A percentile compares a stretch with the other conserved stretches of the same genome.
phyloP scores from a whole-genome alignment of 108 stramenopile genomes.

The Epipyxis sp. region DNA sequence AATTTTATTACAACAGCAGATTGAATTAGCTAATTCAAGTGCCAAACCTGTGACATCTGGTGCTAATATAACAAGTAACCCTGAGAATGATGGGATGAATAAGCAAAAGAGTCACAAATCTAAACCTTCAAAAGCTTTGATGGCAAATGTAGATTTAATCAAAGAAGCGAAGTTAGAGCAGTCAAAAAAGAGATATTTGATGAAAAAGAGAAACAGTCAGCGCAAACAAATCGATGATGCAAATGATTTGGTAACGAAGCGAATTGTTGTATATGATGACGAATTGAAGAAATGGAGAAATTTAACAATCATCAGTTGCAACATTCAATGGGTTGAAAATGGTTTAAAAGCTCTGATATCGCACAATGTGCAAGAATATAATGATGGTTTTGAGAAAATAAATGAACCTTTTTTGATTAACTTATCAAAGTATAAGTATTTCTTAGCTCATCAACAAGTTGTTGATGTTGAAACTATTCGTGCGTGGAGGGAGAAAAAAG shows the following conservation, averaged over 20 bases:
- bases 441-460: neutral
- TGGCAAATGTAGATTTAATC: neutral
- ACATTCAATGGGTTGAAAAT: neutral
- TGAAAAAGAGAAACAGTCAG: neutral
- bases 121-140: neutral
- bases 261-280: slow-evolving; percentile 11
- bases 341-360: neutral
- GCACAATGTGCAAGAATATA: slow-evolving; percentile 13
- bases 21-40: no score
- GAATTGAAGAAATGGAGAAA: slow-evolving; percentile 1
- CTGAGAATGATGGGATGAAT: no score
- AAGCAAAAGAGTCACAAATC: neutral
- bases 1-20: slow-evolving; percentile 14
- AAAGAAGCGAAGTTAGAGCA: neutral
- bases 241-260: neutral
- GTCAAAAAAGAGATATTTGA: slow-evolving; percentile 25
- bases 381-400: slow-evolving; percentile 8
- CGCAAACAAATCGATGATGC: neutral
- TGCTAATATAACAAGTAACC: no score
- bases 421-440: neutral
- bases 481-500: neutral
- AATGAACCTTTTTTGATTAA: neutral
- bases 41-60: neutral
- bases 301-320: neutral
- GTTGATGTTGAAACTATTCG: neutral